Conservation (phyloP, 106 monocot species). For the Allium sativum region DNA sequence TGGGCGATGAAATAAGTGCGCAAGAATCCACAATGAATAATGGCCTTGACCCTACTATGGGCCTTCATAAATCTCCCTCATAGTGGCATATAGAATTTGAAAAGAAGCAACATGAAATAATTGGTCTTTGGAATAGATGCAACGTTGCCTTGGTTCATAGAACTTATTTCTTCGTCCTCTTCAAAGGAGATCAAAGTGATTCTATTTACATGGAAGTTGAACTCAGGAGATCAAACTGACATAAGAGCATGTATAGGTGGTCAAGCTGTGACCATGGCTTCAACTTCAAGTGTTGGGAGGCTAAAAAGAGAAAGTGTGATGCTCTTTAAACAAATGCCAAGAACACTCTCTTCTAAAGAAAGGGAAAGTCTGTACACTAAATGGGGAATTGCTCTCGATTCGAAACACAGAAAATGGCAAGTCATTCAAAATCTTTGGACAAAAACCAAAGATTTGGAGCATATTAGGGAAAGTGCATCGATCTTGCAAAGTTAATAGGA, state of each 20-base stretch:
- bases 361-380: constrained; percentile 67
- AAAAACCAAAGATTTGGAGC: constrained; percentile 45
- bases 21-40: constrained; percentile 29
- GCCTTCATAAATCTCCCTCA: constrained; percentile 42
- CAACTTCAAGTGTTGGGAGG: constrained; percentile 42
- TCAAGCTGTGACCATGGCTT: constrained; percentile 18
- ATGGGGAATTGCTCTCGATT: constrained; percentile 74
- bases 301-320: constrained; percentile 71
- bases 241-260: constrained; percentile 12
- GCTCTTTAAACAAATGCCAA: constrained; percentile 67
- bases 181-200: constrained; percentile 78
- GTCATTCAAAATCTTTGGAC: constrained; percentile 60
- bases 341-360: constrained; percentile 35
- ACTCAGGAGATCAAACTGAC: constrained; percentile 43
- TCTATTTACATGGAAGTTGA: constrained; percentile 99
- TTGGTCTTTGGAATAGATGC: constrained; percentile 83
- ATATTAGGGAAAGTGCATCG: constrained; percentile 72
- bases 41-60: constrained; percentile 33
- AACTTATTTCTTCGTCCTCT: constrained; percentile 85
- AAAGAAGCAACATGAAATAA: constrained; percentile 60
- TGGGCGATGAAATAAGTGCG: constrained; percentile 13
- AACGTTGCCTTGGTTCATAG: constrained; percentile 80
- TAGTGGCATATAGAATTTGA: constrained; percentile 65
- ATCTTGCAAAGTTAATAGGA: constrained; percentile 71
- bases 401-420: constrained; percentile 77